Base-by-base conservation (phyloP, 2,329 filamentous ascomycete genomes). In the Metarhizium guizhouense region DNA sequence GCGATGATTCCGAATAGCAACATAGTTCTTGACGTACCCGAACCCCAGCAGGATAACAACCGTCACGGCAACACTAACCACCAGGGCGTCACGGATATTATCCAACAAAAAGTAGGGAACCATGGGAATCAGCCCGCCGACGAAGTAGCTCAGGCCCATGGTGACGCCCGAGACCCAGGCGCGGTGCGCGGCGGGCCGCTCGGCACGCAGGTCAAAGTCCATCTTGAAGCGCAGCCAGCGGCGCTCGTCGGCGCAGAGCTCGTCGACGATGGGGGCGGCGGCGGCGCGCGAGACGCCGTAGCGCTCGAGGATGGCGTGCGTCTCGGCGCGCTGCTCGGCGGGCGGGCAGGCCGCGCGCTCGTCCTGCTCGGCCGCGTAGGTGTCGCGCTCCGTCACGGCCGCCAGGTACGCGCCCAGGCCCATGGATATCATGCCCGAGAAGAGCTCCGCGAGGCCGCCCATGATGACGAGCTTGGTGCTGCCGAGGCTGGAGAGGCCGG, bases 371-470 rank as follows among this genome's bases (percentile, higher is more conserved):
- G 75, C 25, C 25, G 4, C 71, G 66, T 78, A 80, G 59, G 75
- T 74, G 59, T 77, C 74, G 16, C 69, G 67, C 64, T 85, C 81
- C 0, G 81, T 82, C 47, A 76, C 73, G 32, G 84, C 85, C 8
- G 85, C 86, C 2, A 91, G 75, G 66, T 87, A 90, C 6, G 84
- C 87, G 29, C 87, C 86, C 6, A 91, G 74, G 1, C 87, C 87
- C 88, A 91, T 91, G 54, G 81, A 86, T 61, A 91, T 89, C 61
- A 85, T 83, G 18, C 88, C 87, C 0, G 85, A 85, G 65, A 88
- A 86, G 51, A 91, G 77, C 73, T 91, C 87, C 4, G 87, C 87
- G 34, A 89, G 74, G 6, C 87, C 87, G 53, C 85, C 87, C 60
- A 87, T 82, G 57, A 93, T 82, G 60, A 87, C 84, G 4, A 86